A percentile compares a stretch with the other conserved stretches of the same genome.
Evolutionary conservation across 495 filamentous ascomycete genomes (phyloP).

Genomic region (Hypoxylon crocopeplum): DNA sequence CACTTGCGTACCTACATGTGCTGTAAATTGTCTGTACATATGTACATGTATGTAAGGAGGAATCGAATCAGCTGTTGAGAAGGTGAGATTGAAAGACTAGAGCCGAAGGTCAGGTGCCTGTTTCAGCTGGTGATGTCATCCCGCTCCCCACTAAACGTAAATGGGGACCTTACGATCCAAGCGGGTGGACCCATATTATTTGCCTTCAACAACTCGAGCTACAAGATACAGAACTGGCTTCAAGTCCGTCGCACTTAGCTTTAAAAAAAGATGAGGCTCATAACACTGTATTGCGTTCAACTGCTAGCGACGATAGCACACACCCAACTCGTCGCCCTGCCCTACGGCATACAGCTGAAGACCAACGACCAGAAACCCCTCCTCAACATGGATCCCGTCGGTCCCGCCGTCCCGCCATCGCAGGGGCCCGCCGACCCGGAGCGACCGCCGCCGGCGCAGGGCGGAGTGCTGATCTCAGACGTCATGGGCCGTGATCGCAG

Average conservation of each 20-base stretch:
- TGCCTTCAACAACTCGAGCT: too few species aligned
- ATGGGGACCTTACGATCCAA: too few species aligned
- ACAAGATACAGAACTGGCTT: too few species aligned
- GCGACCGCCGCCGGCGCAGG: constrained; percentile 49
- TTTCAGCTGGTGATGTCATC: constrained; percentile 27
- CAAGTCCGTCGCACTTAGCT: neutral
- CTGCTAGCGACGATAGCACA: constrained; percentile 28
- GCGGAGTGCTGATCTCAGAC: constrained; percentile 73
- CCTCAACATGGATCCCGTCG: constrained; percentile 47
- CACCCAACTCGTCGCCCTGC: constrained; percentile 23
- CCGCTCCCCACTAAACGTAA: constrained; percentile 10
- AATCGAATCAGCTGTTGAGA: neutral
- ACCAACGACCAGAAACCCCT: constrained; percentile 42
- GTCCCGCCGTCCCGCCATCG: constrained; percentile 45
- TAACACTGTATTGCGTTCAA: constrained; percentile 14
- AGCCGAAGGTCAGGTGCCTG: constrained; percentile 11
- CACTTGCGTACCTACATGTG: too few species aligned
- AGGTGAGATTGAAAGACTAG: neutral
- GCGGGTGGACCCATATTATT: too few species aligned
- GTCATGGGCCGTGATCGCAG: constrained; percentile 80
- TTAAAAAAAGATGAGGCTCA: constrained; percentile 31
- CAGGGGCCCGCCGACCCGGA: constrained; percentile 41
- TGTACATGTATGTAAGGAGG: neutral
- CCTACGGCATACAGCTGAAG: constrained; percentile 22
- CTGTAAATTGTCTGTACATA: too few species aligned